phyloP scores from a whole-genome alignment of 2,329 filamentous ascomycete species.

The Xylaria sp. region DNA sequence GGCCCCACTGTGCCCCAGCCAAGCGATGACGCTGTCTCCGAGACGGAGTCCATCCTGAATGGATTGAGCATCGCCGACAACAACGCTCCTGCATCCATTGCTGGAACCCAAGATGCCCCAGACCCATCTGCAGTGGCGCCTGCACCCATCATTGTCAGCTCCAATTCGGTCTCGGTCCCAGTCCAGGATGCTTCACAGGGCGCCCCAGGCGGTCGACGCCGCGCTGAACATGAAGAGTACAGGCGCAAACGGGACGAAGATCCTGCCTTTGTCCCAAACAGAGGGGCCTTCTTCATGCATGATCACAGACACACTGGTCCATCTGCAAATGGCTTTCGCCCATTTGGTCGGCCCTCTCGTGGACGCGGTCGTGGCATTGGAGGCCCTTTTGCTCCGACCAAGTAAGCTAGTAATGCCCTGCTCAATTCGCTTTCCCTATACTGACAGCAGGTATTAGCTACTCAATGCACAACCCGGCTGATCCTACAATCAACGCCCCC shows the following conservation, averaged over 20 bases:
- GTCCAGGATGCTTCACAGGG: conserved; percentile 44
- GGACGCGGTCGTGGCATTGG: conserved; percentile 56
- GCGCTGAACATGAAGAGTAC: conserved; percentile 87
- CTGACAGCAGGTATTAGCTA: conserved; percentile 25
- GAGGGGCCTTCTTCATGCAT: conserved; percentile 95
- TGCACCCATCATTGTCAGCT: conserved; percentile 52
- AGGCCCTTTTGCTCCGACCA: conserved; percentile 54
- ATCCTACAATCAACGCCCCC: conserved; percentile 63
- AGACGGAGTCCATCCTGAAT: conserved; percentile 57
- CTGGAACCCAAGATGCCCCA: conserved; percentile 42
- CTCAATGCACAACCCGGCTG: conserved; percentile 43
- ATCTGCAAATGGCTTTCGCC: conserved; percentile 70
- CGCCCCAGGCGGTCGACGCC: conserved; percentile 62
- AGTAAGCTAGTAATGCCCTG: conserved; percentile 45
- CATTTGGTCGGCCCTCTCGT: conserved; percentile 60
- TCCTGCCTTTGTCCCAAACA: conserved; percentile 88
- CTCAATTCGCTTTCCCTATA: conserved; percentile 4
- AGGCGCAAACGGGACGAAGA: conserved; percentile 81
- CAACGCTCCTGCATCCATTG: conserved; percentile 38
- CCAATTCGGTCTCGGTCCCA: conserved; percentile 40
- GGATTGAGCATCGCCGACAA: conserved; percentile 44
- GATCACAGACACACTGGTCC: conserved; percentile 79
- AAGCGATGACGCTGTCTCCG: conserved; percentile 39
- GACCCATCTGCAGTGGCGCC: conserved; percentile 37
- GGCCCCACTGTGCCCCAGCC: conserved; percentile 32